Base-by-base conservation (phyloP, 2,329 filamentous ascomycete species). In the Alternaria longipes region DNA sequence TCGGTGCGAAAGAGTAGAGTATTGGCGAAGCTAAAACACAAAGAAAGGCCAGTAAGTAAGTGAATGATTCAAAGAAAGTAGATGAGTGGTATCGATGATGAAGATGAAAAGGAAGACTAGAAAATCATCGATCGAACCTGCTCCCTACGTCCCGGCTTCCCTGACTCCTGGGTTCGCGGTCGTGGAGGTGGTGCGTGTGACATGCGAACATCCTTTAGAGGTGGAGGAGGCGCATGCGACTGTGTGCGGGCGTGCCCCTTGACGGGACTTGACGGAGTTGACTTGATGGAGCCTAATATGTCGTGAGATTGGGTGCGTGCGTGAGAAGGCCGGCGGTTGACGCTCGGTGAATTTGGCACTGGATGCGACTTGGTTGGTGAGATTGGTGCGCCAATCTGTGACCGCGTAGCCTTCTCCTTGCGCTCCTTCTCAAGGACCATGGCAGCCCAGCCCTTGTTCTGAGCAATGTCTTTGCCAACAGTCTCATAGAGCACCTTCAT, bases 401-500 rank as follows among this genome's bases (percentile, higher is more conserved):
- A 64, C 22, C 70, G 69, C 14, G 64, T 51, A 32, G 68, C 58
- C 66, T 74, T 78, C 40, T 79, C 76, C 20, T 67, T 67, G 36
- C 75, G 72, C 69, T 84, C 82, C 54, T 81, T 79, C 20, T 80
- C 79, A 6, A 89, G 81, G 5, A 89, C 86, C 66, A 88, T 79
- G 54, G 89, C 86, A 0, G 87, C 87, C 87, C 87, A 90, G n/a
- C 82, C 82, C 70, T 86, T 87, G 57, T 74, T 70, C 26, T 80
- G 75, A 38, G 81, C 81, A 32, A 77, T 78, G 41, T 86, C 83
- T 67, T 87, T 88, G 64, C 87, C 87, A 3, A 90, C 84, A 12
- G 84, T 84, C 57, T 98, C 93, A 3, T 86, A 86, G 22, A 99
- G 87, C 14, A 93, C 91, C 77, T 89, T 89, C 91, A 99, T 95